Conservation (phyloP, 1,284 basidiomycete genomes). For the Xerocomus minutiporus region DNA sequence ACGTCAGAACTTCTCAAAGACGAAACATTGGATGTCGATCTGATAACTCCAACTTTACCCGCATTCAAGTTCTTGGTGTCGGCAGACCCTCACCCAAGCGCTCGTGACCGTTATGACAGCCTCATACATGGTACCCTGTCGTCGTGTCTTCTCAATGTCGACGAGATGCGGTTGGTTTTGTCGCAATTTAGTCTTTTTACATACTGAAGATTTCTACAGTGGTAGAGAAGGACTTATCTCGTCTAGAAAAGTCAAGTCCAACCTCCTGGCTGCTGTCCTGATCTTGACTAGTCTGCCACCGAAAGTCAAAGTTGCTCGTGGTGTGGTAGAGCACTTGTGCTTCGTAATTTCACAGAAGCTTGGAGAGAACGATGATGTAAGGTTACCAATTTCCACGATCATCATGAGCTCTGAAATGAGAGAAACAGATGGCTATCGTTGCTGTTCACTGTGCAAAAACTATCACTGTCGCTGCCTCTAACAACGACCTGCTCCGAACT, state of each 20-base stretch:
- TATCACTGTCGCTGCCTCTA: slow-evolving; percentile 58
- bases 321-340: slow-evolving; percentile 81
- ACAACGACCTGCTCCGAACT: slow-evolving; percentile 65
- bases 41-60: slow-evolving; percentile 75
- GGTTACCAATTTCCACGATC: slow-evolving; percentile 13
- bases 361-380: slow-evolving; percentile 63
- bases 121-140: slow-evolving; percentile 85
- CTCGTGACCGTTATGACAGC: slow-evolving; percentile 47
- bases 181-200: not conserved
- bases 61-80: slow-evolving; percentile 74
- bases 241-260: slow-evolving; percentile 84
- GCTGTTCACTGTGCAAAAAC: slow-evolving; percentile 88
- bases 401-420: slow-evolving; percentile 18
- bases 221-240: slow-evolving; percentile 76
- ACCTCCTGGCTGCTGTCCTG: slow-evolving; percentile 82
- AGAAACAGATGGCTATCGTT: slow-evolving; percentile 64
- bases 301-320: slow-evolving; percentile 64
- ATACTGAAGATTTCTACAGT: slow-evolving; percentile 37
- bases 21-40: slow-evolving; percentile 73
- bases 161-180: slow-evolving; percentile 78
- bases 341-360: slow-evolving; percentile 80
- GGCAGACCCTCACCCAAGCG: slow-evolving; percentile 38
- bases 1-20: slow-evolving; percentile 74
- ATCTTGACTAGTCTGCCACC: slow-evolving; percentile 79
- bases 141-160: slow-evolving; percentile 79